A percentile compares a stretch with the other conserved stretches of the same genome.
These are phyloP conservation scores for Lepidium sativum DNA, from an alignment of 345 rosid species.

Conservation along the genomic window DNA sequence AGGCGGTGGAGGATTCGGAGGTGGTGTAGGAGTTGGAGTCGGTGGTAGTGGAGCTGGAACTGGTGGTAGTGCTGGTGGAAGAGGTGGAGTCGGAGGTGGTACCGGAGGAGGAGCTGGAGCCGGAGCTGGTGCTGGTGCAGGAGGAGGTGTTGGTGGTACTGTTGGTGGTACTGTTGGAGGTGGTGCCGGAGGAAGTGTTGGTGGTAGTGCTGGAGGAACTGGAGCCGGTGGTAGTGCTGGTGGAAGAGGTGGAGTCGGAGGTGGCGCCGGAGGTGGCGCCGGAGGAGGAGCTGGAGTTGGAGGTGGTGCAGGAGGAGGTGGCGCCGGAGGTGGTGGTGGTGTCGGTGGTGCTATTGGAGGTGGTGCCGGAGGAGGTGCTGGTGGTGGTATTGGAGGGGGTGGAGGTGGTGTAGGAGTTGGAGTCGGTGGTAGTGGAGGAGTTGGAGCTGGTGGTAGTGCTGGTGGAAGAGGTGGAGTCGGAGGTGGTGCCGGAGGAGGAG, in stretches of 20 bases:
- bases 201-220: not conserved
- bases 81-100: not conserved
- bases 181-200: not conserved
- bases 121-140: not conserved
- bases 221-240: not conserved
- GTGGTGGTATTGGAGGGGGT: constrained; percentile 18
- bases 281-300: not conserved
- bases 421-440: not conserved
- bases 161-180: not conserved
- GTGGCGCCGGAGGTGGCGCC: not conserved
- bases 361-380: not conserved
- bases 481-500: constrained; percentile 7
- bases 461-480: not conserved
- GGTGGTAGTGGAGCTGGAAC: constrained; percentile 15
- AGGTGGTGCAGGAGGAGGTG: not conserved
- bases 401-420: constrained; percentile 34
- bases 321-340: constrained; percentile 9
- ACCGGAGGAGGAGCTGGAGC: constrained; percentile 3
- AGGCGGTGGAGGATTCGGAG: constrained; percentile 17
- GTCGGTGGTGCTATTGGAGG: not conserved
- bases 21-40: constrained; percentile 28
- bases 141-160: not conserved
- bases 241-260: not conserved
- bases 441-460: constrained; percentile 13
- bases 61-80: not conserved